Base-by-base conservation (phyloP, 2,329 filamentous ascomycete species). In the Penicillium thymicola region DNA sequence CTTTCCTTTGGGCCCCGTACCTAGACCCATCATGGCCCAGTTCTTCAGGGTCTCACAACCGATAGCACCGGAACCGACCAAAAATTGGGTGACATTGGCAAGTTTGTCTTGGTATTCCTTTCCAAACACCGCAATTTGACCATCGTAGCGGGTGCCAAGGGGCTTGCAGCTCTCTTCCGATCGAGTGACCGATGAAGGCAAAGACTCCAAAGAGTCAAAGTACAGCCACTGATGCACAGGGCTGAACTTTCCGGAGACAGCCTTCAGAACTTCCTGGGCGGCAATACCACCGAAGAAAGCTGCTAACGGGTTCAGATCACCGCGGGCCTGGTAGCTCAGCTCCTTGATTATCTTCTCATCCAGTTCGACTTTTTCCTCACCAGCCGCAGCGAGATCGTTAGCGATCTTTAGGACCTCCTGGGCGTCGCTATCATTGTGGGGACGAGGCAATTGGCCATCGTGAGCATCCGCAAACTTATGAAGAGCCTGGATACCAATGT, bases 11-110 rank as follows among this genome's bases (percentile, higher is more conserved):
- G 91, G 90, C 4, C 94, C 94, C 44, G 89, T 90, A 43, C 89
- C 93, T 30, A 99, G 81, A 64, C 94, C 94, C 73, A 97, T 96
- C 92, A 99, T 95, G 36, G 95, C 93, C 92, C 94, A 99, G 76
- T 97, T 97, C 85, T 99, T 99, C 65, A 99, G 80, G 89, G 97
- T 99, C 72, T 99, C 94, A 70, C 94, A 99, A 44, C 94, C 94
- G 73, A 99, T 99, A 61, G 95, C 94, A 67, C 94, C 94, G 45
- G 94, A 91, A 65, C 94, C 94, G 56, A 99, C 94, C 54, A 99
- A 82, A 80, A 99, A 99, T 68, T 97, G 86, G 69, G 88, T 94
- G 59, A 94, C 77, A 68, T 97, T 96, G 59, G 88, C 85, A 65
- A 99, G 84, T 81, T 96, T 97, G 50, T 96, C 89, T 75, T 99